A percentile compares a stretch with the other conserved stretches of the same genome.
Evolutionary conservation across 345 rosid genomes (phyloP).

Genomic region (Bretschneidera sinensis): DNA sequence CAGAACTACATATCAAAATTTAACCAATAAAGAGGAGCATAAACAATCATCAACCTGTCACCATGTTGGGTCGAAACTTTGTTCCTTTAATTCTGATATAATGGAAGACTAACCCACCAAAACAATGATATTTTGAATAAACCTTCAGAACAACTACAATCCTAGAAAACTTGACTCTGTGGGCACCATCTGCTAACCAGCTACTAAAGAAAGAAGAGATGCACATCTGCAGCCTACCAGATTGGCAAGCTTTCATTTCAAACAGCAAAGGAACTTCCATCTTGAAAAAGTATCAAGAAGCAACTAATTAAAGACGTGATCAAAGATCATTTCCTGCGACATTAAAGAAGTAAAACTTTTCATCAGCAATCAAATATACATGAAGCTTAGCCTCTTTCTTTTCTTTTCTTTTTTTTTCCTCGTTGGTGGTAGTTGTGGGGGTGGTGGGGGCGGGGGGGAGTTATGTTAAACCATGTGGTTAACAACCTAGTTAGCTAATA

Average conservation of each 20-base stretch:
- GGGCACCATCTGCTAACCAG: conserved; percentile 14
- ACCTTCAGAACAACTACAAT: conserved; percentile 17
- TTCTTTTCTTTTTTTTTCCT: no score
- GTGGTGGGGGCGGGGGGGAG: no score
- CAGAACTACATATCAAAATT: not conserved
- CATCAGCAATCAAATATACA: conserved; percentile 1
- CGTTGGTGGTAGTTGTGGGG: no score
- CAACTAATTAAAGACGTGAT: conserved; percentile 25
- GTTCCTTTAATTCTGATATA: conserved; percentile 1
- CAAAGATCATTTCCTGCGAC: conserved; percentile 38
- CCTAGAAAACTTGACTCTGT: conserved; percentile 8
- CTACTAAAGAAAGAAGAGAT: conserved; percentile 9
- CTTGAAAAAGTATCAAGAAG: conserved; percentile 7
- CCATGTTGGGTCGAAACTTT: not conserved
- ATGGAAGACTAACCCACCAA: not conserved
- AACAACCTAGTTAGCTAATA: no score
- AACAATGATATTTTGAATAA: not conserved
- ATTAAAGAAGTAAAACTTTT: conserved; percentile 7
- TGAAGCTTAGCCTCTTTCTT: no score
- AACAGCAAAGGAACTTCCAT: conserved; percentile 9
- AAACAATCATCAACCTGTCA: not conserved
- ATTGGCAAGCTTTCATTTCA: conserved; percentile 16
- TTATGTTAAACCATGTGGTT: no score
- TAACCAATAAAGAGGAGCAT: conserved; percentile 12
- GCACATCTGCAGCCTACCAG: conserved; percentile 16